phyloP scores from a whole-genome alignment of 2,329 filamentous ascomycete genomes.

The Exserohilum rostratum region DNA sequence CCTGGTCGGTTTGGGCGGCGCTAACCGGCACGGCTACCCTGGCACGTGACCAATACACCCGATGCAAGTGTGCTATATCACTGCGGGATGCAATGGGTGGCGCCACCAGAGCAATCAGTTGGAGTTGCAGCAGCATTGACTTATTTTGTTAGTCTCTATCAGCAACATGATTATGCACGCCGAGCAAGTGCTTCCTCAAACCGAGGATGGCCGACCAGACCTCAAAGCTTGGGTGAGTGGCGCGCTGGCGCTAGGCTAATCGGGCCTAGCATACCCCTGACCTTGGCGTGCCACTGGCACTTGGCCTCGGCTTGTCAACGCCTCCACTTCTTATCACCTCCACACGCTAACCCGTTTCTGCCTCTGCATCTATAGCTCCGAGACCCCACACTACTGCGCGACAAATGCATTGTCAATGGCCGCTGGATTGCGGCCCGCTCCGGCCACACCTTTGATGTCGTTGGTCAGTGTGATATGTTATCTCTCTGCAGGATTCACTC shows the following conservation, averaged over 20 bases:
- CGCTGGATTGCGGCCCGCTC: background rate
- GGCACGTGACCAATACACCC: background rate
- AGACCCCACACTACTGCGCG: background rate
- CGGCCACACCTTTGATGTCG: background rate
- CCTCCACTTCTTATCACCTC: background rate
- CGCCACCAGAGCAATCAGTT: too few species aligned
- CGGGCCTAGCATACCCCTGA: too few species aligned
- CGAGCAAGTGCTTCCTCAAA: background rate
- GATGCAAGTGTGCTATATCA: background rate
- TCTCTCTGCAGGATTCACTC: background rate
- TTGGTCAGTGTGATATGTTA: background rate
- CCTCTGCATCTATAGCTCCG: background rate
- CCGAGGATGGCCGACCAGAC: background rate
- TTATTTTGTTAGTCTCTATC: too few species aligned
- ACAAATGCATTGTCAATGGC: background rate
- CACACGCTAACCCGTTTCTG: background rate
- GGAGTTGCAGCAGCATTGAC: too few species aligned
- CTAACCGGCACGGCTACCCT: background rate
- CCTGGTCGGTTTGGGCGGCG: background rate
- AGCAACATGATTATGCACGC: background rate
- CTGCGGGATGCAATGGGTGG: background rate
- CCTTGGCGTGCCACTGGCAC: too few species aligned
- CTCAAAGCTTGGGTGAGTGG: conserved; percentile 1
- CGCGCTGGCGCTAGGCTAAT: too few species aligned
- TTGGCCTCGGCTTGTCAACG: too few species aligned